Conservation (phyloP, 2,329 filamentous ascomycete species). For the Fusarium robinianum region DNA sequence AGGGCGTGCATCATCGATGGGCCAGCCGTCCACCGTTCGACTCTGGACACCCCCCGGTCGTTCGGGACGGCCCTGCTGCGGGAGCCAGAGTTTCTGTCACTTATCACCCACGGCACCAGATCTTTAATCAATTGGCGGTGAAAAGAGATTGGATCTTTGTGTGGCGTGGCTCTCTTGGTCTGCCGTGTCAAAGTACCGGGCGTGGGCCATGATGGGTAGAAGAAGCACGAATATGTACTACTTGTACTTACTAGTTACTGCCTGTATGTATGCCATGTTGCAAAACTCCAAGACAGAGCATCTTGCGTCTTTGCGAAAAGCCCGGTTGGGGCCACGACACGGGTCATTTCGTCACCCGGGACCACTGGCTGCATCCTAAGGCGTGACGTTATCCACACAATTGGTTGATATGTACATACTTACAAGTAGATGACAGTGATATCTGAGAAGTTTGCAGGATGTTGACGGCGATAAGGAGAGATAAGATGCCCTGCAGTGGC, state of each 20-base stretch:
- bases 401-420: no score
- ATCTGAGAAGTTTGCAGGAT: no score
- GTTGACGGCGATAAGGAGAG: no score
- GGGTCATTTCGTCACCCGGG: not conserved
- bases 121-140: slow-evolving; percentile 24
- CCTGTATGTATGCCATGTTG: no score
- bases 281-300: no score
- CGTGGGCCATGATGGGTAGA: no score
- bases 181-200: no score
- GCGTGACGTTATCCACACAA: slow-evolving; percentile 7
- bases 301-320: slow-evolving; percentile 1
- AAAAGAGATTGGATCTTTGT: slow-evolving; percentile 1
- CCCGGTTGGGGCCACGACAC: slow-evolving; percentile 10
- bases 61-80: slow-evolving; percentile 13
- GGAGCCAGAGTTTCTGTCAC: slow-evolving; percentile 10
- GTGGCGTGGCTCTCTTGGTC: slow-evolving; percentile 8
- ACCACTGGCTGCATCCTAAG: not conserved
- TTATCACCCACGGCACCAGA: slow-evolving; percentile 18
- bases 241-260: no score
- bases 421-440: no score
- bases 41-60: slow-evolving; percentile 4
- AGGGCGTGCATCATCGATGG: slow-evolving; percentile 17
- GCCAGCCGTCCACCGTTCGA: slow-evolving; percentile 15
- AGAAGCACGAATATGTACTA: no score
- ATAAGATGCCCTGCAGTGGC: no score